These are phyloP conservation scores for Cytospora piceicola DNA, from an alignment of 2,329 filamentous ascomycete species.

Conservation along the genomic window DNA sequence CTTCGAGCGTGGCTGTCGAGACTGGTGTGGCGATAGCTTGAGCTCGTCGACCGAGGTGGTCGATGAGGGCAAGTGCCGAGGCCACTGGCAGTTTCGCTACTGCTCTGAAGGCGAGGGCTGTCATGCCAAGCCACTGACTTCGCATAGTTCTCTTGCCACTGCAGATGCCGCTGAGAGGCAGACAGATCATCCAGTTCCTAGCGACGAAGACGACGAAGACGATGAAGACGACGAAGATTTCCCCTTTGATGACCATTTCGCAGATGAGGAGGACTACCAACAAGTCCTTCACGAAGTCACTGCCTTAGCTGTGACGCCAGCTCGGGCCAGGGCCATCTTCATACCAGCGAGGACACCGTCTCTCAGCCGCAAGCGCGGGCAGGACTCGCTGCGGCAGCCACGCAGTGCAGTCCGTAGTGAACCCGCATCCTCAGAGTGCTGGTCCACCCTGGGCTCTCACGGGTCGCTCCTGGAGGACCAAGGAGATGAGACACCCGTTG, in stretches of 20 bases:
- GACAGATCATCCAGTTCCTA: neutral
- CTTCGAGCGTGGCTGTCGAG: neutral
- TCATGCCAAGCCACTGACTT: neutral
- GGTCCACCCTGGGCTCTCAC: conserved; percentile 12
- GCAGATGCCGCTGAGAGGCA: neutral
- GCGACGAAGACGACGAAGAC: neutral
- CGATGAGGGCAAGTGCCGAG: neutral
- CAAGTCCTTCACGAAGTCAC: conserved; percentile 1
- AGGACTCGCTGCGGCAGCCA: neutral
- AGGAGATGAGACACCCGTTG: neutral
- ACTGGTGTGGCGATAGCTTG: neutral
- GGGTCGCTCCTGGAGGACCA: neutral
- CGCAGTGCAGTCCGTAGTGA: neutral
- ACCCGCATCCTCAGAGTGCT: neutral
- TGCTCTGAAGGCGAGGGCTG: conserved; percentile 4
- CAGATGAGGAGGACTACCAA: conserved; percentile 1
- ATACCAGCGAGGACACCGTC: neutral
- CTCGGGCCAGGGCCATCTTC: neutral
- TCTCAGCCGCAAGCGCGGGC: neutral
- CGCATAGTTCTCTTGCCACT: neutral
- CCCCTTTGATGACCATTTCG: neutral
- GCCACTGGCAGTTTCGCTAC: conserved; percentile 10
- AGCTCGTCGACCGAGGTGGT: neutral
- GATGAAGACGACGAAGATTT: neutral
- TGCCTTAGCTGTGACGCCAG: neutral